phyloP scores from a whole-genome alignment of 768 basidiomycete species.

The Peribolospora baueri region DNA sequence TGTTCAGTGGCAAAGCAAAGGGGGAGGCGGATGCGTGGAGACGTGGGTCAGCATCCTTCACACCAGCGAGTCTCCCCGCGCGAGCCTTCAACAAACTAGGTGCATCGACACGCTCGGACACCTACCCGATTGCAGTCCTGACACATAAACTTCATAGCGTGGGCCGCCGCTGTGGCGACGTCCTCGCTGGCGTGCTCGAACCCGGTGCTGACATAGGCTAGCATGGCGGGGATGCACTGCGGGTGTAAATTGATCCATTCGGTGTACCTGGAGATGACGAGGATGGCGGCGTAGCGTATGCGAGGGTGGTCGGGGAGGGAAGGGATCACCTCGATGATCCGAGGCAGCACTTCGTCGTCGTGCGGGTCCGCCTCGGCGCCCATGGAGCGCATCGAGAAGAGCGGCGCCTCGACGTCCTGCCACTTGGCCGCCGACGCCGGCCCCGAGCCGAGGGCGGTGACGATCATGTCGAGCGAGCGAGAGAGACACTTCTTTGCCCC shows the following conservation, averaged over 20 bases:
- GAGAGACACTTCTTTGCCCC: conserved; percentile 63
- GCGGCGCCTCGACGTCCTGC: conserved; percentile 92
- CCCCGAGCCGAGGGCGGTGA: conserved; percentile 32
- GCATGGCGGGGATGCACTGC: conserved; percentile 53
- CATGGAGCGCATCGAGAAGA: conserved; percentile 96
- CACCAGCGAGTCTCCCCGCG: neutral
- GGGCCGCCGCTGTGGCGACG: conserved; percentile 77
- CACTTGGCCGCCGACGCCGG: conserved; percentile 35
- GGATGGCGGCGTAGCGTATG: conserved; percentile 79
- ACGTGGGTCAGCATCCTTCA: neutral
- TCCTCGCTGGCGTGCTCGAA: conserved; percentile 40
- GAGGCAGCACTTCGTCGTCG: conserved; percentile 69
- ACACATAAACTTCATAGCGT: conserved; percentile 87
- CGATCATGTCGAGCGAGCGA: conserved; percentile 57
- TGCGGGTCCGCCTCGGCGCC: conserved; percentile 68
- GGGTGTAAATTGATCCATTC: conserved; percentile 88
- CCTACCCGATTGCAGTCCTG: conserved; percentile 76
- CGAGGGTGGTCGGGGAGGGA: conserved; percentile 67
- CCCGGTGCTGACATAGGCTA: conserved; percentile 76
- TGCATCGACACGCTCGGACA: neutral
- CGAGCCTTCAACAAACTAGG: neutral
- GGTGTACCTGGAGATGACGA: conserved; percentile 86
- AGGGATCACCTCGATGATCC: conserved; percentile 85
- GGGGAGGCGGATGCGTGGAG: neutral
- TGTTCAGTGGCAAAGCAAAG: conserved; percentile 16